phyloP scores from a whole-genome alignment of 2,329 filamentous ascomycete genomes.

The Epichloe sp. region DNA sequence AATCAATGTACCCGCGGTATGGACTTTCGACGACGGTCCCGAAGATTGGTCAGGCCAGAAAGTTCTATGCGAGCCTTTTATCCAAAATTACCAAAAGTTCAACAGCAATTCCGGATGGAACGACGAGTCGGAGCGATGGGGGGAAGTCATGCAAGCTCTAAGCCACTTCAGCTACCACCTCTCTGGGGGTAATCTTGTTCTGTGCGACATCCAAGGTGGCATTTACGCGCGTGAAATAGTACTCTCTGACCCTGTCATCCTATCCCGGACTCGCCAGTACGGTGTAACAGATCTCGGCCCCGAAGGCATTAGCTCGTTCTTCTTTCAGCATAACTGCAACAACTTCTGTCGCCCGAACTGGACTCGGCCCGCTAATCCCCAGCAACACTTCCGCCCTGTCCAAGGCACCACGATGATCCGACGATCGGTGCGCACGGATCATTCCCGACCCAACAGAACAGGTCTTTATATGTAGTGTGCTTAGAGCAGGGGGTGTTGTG shows the following conservation, averaged over 20 bases:
- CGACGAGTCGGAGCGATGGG: constrained; percentile 17
- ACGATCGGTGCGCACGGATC: constrained; percentile 1
- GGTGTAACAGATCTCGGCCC: constrained; percentile 26
- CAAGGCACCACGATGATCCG: constrained; percentile 7
- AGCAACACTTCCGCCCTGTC: constrained; percentile 1
- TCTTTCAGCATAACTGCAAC: constrained; percentile 23
- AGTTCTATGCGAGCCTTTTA: constrained; percentile 23
- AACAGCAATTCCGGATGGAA: constrained; percentile 31
- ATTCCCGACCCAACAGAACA: not conserved
- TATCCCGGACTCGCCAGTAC: constrained; percentile 23
- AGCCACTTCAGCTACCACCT: constrained; percentile 30
- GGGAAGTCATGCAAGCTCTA: constrained; percentile 25
- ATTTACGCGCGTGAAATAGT: constrained; percentile 21
- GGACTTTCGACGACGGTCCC: constrained; percentile 11
- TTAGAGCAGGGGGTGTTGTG: not conserved
- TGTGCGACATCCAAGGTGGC: constrained; percentile 31
- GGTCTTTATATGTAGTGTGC: not conserved
- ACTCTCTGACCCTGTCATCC: constrained; percentile 28
- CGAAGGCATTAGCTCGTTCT: constrained; percentile 26
- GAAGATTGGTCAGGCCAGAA: constrained; percentile 9
- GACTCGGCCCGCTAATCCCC: constrained; percentile 3
- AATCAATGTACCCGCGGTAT: constrained; percentile 23
- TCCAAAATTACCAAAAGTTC: constrained; percentile 29
- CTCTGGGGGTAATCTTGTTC: constrained; percentile 21
- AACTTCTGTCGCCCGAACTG: constrained; percentile 15